Evolutionary conservation across 805 yeast species (phyloP), one percentile per base, ranked within the genome.

Genomic region (Candida nonsorbophila): DNA sequence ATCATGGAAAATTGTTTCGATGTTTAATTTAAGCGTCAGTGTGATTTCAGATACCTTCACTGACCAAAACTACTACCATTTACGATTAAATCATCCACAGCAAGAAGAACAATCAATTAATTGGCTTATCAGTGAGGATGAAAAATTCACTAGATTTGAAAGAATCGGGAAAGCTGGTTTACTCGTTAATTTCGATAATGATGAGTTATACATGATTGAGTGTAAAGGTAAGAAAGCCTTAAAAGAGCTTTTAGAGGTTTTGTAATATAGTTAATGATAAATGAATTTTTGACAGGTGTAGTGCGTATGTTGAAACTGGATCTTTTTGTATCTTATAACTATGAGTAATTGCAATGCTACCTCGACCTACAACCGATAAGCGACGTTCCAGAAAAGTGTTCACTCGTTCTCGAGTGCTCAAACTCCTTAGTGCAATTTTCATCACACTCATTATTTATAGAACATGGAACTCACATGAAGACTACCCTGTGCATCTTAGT

Each of bases 91-190:
- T 7, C 35, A 27, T 7, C 33, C 25, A 4, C 36, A 34, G 4
- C 37, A 35, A 2, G 40, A 34, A 7, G 16, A 22, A 16, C 42
- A 40, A 7, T 22, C 20, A 9, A 44, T 37, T 31, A 45, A 34
- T 36, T 64, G 69, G 69, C 34, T 51, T 10, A 49, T 64, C 23
- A 24, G 41, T 14, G 62, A 53, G 15, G 55, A 50, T 12, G 54
- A 51, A 7, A 55, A 47, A 29, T 36, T 30, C 17, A 44, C 47
- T 22, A 40, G 54, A 16, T 42, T 62, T 13, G 59, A 62, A 35
- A 44, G 50, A 28, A 62, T 64, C 17, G 71, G 71, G 7, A 64
- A 58, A 31, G 71, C 71, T 6, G 71, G 66, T 7, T 42, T 64
- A 34, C 50, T 63, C 37, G 49, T 64, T 24, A 55, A 50, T 31